Percentiles rank a stretch among this genome's conserved stretches.
phyloP scores from a whole-genome alignment of 176 grass and related monocot genomes.

The Dendrocalamus sinicus region DNA sequence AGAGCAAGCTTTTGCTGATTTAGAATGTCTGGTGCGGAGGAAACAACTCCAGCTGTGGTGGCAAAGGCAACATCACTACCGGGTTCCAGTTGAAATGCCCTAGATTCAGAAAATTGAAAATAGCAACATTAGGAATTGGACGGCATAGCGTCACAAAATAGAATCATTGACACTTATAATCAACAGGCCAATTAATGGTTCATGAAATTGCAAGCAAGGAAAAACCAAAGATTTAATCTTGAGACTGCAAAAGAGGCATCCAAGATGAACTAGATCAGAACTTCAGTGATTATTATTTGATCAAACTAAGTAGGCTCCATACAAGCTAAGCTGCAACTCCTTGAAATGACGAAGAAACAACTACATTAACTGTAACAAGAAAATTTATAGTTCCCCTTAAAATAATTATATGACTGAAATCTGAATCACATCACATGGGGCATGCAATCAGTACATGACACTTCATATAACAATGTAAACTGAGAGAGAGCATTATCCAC shows the following conservation, averaged over 20 bases:
- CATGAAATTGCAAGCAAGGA: background rate
- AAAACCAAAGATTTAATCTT: background rate
- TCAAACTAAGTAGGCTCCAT: constrained; percentile 11
- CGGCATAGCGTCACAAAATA: background rate
- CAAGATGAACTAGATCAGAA: constrained; percentile 14
- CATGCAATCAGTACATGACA: constrained; percentile 2
- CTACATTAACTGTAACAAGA: background rate
- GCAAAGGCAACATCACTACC: constrained; percentile 64
- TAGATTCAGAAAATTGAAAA: constrained; percentile 41
- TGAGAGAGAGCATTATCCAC: no score
- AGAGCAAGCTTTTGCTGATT: constrained; percentile 67
- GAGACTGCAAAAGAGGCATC: constrained; percentile 5
- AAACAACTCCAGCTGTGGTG: constrained; percentile 48
- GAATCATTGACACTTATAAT: background rate
- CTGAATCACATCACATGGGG: background rate
- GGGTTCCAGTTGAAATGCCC: constrained; percentile 64
- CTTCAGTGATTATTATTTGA: background rate
- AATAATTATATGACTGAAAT: background rate
- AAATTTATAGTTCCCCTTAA: background rate
- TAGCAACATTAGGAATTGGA: constrained; percentile 20
- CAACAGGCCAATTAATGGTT: background rate
- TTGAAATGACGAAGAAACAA: constrained; percentile 11
- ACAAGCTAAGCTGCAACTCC: background rate
- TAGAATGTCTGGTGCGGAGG: constrained; percentile 56
- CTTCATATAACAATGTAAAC: background rate